Base-by-base conservation (phyloP, 2,329 filamentous ascomycete species). In the Cytospora schulzeri region DNA sequence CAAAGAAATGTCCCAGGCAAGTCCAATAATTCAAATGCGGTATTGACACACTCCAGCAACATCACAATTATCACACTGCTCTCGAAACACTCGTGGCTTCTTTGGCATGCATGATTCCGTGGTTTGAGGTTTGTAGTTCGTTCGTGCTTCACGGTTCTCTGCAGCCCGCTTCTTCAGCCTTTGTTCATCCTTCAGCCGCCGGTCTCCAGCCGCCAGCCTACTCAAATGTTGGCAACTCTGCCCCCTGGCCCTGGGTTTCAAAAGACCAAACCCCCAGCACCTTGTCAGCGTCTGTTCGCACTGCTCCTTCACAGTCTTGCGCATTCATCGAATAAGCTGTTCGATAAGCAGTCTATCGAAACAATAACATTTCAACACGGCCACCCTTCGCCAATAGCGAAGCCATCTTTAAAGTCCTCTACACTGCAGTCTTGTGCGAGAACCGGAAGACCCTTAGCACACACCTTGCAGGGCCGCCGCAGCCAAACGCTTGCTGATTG, bases 401-500 rank as follows among this genome's bases (percentile, higher is more conserved):
- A 31, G 4, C 29, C 29, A 9, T 31, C 4, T 9, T 4, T 31
- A 31, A 4, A 8, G 11, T 24, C 19, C 7, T 4, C 2, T 19
- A 55, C n/a, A 35, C 51, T 54, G 35, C 35, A 29, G 14, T n/a
- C 26, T 35, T 35, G 59, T 62, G 58, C 62, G 58, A 64, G 54
- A 45, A 56, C 57, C 58, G 38, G 65, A 64, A 41, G 33, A 22
- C 41, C 52, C 29, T 26, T 24, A 50, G 29, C 41, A 45, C 38
- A 48, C 58, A 58, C 54, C 57, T 59, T 57, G 59, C 59, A 57
- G 52, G 26, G 48, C 53, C 24, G 28, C 65, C 45, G 54, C 62
- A 60, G 35, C 56, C 51, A 59, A 41, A 51, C 51, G 50, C 28
- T n/a, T 55, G 38, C 54, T 65, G 62, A 56, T 60, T 60, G 65